Evolutionary conservation across 176 grass and related monocot genomes (phyloP).

Genomic region (Luzula sylvatica): DNA sequence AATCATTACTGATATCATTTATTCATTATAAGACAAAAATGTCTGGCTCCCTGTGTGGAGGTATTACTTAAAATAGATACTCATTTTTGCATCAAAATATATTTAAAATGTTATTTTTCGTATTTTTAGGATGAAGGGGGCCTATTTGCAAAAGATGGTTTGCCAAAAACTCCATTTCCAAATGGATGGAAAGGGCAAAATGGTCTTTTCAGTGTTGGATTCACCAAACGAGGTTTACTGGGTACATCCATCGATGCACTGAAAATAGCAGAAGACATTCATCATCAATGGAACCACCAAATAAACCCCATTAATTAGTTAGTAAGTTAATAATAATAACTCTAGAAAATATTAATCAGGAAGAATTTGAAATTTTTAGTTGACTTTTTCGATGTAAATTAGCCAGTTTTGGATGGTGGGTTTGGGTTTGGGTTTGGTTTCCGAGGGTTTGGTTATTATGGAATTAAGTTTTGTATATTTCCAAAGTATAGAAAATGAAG

Average conservation of each 20-base stretch:
- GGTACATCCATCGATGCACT: constrained; percentile 69
- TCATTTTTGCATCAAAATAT: neutral
- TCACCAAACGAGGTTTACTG: constrained; percentile 66
- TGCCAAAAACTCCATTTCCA: constrained; percentile 42
- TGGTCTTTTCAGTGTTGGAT: constrained; percentile 74
- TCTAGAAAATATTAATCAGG: too few relatives aligned
- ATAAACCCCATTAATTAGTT: too few relatives aligned
- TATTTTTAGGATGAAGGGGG: constrained; percentile 36
- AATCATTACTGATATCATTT: constrained; percentile 12
- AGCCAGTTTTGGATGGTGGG: constrained; percentile 35
- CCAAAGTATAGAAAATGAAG: constrained; percentile 19
- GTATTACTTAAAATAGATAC: neutral
- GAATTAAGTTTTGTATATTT: constrained; percentile 12
- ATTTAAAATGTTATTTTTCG: neutral
- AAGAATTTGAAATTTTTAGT: neutral
- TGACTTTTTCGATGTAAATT: constrained; percentile 21
- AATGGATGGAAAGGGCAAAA: constrained; percentile 72
- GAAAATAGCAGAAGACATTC: constrained; percentile 54
- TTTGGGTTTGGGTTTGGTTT: neutral
- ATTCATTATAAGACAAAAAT: constrained; percentile 5
- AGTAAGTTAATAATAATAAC: too few relatives aligned
- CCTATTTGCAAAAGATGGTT: constrained; percentile 56
- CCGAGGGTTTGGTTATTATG: constrained; percentile 6
- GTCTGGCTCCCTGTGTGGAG: neutral
- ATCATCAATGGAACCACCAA: constrained; percentile 34